A percentile compares a stretch with the other conserved stretches of the same genome.
phyloP scores from a whole-genome alignment of 352 stramenopile species.

The Phytophthora agathidicida region DNA sequence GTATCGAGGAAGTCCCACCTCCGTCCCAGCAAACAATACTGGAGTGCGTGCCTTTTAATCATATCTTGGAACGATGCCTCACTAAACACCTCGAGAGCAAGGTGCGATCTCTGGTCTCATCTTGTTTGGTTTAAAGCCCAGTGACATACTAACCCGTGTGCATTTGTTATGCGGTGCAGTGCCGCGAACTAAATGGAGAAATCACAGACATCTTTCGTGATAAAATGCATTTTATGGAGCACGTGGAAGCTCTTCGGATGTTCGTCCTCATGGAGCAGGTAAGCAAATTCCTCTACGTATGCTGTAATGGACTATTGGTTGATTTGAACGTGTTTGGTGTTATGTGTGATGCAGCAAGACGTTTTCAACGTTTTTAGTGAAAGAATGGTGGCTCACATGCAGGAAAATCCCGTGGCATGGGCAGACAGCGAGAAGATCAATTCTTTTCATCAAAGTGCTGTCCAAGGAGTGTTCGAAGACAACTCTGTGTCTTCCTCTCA shows the following conservation, averaged over 20 bases:
- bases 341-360: constrained; percentile 57
- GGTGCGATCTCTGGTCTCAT: constrained; percentile 3
- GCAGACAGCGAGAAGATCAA: constrained; percentile 66
- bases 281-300: not conserved
- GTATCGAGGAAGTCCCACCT: not conserved
- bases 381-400: constrained; percentile 60
- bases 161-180: constrained; percentile 35
- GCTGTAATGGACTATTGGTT: not conserved
- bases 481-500: constrained; percentile 42
- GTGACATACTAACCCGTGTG: not conserved
- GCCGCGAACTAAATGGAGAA: constrained; percentile 44
- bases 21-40: constrained; percentile 18
- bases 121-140: not conserved
- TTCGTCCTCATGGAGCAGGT: constrained; percentile 85
- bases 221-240: constrained; percentile 53
- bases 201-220: constrained; percentile 64
- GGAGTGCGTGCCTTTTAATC: constrained; percentile 46
- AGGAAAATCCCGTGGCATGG: constrained; percentile 58
- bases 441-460: constrained; percentile 48
- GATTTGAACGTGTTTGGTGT: constrained; percentile 1
- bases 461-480: constrained; percentile 61
- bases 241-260: constrained; percentile 55
- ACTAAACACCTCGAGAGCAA: constrained; percentile 40
- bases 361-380: constrained; percentile 57
- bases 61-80: constrained; percentile 39